Percentiles rank a stretch among this genome's conserved stretches.
Conservation (phyloP, 768 basidiomycete species). For the Termitomyces sp. region DNA sequence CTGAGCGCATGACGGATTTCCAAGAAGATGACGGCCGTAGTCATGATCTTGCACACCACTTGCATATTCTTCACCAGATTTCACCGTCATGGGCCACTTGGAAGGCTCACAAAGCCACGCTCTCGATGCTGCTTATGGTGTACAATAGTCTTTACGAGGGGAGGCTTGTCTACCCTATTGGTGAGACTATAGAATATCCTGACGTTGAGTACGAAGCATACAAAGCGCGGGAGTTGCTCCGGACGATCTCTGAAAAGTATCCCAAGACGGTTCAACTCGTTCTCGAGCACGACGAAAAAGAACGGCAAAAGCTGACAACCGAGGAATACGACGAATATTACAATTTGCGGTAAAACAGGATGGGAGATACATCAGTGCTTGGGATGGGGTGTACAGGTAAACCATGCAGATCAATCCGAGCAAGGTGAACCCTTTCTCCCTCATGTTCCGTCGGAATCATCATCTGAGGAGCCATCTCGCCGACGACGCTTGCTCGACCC, state of each 20-base stretch:
- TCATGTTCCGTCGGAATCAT: slow-evolving; percentile 57
- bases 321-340: slow-evolving; percentile 26
- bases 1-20: slow-evolving; percentile 11
- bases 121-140: slow-evolving; percentile 42
- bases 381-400: neutral
- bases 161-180: slow-evolving; percentile 38
- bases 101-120: slow-evolving; percentile 52
- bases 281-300: slow-evolving; percentile 26
- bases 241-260: slow-evolving; percentile 42
- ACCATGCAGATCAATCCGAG: slow-evolving; percentile 4
- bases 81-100: slow-evolving; percentile 62
- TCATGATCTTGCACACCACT: slow-evolving; percentile 51
- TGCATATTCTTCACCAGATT: slow-evolving; percentile 58
- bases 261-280: slow-evolving; percentile 38
- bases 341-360: slow-evolving; percentile 16
- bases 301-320: slow-evolving; percentile 22
- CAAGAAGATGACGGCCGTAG: slow-evolving; percentile 12
- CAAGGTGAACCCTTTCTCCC: neutral
- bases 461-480: slow-evolving; percentile 58
- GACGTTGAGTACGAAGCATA: slow-evolving; percentile 19
- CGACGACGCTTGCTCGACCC: slow-evolving; percentile 64
- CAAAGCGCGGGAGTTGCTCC: slow-evolving; percentile 36
- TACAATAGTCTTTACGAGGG: slow-evolving; percentile 48
- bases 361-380: neutral
- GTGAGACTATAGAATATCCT: slow-evolving; percentile 16